phyloP scores from a whole-genome alignment of 371 early-diverging fungal species.

The Mucor velutinosus region DNA sequence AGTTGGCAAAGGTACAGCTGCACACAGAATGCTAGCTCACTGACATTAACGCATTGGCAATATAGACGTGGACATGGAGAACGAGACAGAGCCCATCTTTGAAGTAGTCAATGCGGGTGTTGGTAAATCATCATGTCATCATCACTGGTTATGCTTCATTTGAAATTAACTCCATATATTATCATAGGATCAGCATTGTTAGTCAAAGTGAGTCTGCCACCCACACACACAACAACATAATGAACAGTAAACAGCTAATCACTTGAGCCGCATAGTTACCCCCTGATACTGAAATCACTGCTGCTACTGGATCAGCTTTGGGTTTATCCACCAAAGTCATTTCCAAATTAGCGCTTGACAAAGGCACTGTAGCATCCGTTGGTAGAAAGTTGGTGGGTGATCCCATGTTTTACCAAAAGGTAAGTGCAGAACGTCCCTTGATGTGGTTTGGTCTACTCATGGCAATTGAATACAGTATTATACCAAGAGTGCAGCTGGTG shows the following conservation, averaged over 20 bases:
- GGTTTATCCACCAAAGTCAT: slow-evolving; percentile 59
- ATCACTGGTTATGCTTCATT: background rate
- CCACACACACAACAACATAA: background rate
- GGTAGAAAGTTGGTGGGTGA: slow-evolving; percentile 59
- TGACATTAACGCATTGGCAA: background rate
- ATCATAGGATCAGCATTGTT: slow-evolving; percentile 44
- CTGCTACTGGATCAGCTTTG: slow-evolving; percentile 65
- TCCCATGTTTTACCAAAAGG: slow-evolving; percentile 65
- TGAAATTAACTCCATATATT: background rate
- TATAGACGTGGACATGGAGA: slow-evolving; percentile 47
- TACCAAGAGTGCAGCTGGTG: slow-evolving; percentile 60
- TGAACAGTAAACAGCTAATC: background rate
- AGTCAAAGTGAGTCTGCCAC: slow-evolving; percentile 35
- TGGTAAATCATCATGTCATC: slow-evolving; percentile 27
- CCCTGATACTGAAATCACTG: slow-evolving; percentile 63
- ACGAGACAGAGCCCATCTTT: slow-evolving; percentile 61
- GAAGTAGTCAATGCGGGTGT: slow-evolving; percentile 63
- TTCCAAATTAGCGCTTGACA: slow-evolving; percentile 56
- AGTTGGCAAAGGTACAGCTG: slow-evolving; percentile 23
- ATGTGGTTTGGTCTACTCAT: background rate
- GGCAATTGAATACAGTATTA: slow-evolving; percentile 48
- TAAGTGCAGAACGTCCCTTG: slow-evolving; percentile 6
- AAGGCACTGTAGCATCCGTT: slow-evolving; percentile 52
- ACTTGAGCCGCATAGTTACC: slow-evolving; percentile 39
- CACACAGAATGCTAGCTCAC: no score